Percentiles rank a stretch among this genome's conserved stretches.
These are phyloP conservation scores for Euptelea pleiosperma DNA, from an alignment of 164 flowering plant genomes.

Conservation along the genomic window DNA sequence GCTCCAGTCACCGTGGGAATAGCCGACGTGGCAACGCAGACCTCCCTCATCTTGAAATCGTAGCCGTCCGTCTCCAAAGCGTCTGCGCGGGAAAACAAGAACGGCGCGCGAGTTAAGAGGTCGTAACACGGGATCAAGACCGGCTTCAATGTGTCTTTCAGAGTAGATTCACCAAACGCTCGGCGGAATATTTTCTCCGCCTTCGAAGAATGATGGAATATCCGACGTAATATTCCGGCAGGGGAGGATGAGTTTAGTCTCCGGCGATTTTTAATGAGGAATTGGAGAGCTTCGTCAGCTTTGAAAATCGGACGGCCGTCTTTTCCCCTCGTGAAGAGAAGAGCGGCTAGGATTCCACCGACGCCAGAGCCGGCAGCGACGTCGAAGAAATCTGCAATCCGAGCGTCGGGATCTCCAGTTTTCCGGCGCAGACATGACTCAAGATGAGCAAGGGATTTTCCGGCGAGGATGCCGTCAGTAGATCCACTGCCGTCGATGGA, in stretches of 20 bases:
- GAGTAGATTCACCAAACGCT: conserved; percentile 42
- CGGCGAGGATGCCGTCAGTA: conserved; percentile 56
- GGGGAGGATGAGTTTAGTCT: conserved; percentile 15
- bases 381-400: conserved; percentile 57
- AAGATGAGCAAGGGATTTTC: conserved; percentile 41
- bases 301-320: conserved; percentile 38
- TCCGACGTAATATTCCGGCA: conserved; percentile 26
- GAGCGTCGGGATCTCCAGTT: conserved; percentile 42
- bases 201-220: conserved; percentile 21
- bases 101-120: conserved; percentile 44
- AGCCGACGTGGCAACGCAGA: conserved; percentile 52
- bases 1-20: conserved; percentile 28
- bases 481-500: conserved; percentile 52
- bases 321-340: conserved; percentile 49
- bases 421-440: conserved; percentile 34
- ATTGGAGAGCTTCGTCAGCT: conserved; percentile 42
- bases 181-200: conserved; percentile 23
- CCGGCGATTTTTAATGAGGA: conserved; percentile 34
- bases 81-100: conserved; percentile 68
- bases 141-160: conserved; percentile 59
- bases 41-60: conserved; percentile 55
- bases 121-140: conserved; percentile 65
- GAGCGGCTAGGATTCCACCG: conserved; percentile 57
- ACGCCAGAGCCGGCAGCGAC: conserved; percentile 60
- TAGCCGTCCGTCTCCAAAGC: conserved; percentile 60